Percentiles rank a stretch among this genome's conserved stretches.
Evolutionary conservation across 1,139 yeast species (phyloP).

Genomic region (Diutina rugosa): DNA sequence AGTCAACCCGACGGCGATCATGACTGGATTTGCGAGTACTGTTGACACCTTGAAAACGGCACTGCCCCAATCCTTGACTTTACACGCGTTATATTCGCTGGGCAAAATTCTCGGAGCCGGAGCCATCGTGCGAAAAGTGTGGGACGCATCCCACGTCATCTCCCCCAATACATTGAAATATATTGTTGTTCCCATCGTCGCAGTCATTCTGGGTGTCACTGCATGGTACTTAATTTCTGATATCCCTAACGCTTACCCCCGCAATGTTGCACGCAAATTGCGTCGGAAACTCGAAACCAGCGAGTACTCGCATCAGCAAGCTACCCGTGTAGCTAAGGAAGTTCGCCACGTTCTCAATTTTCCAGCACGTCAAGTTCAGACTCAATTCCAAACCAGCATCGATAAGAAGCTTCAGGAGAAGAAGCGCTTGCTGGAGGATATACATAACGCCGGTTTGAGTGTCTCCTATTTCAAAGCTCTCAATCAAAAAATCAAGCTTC

Average conservation of each 20-base stretch:
- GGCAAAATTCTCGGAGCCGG: conserved; percentile 32
- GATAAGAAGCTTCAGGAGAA: conserved; percentile 54
- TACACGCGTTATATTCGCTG: conserved; percentile 20
- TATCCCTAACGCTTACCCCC: conserved; percentile 80
- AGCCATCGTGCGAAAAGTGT: conserved; percentile 22
- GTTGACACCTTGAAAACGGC: conserved; percentile 21
- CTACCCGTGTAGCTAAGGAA: conserved; percentile 70
- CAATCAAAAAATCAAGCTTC: conserved; percentile 23
- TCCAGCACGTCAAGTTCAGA: conserved; percentile 77
- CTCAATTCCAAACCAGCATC: conserved; percentile 57
- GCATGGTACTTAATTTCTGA: conserved; percentile 59
- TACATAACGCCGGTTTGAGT: conserved; percentile 48
- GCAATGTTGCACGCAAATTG: conserved; percentile 68
- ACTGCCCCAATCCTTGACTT: conserved; percentile 25
- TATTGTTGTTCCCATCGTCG: conserved; percentile 33
- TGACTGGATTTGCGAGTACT: conserved; percentile 19
- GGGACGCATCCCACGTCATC: conserved; percentile 15
- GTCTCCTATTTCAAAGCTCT: conserved; percentile 47
- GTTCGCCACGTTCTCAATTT: conserved; percentile 68
- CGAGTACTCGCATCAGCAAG: conserved; percentile 71
- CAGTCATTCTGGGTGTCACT: conserved; percentile 30
- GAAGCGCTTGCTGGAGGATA: conserved; percentile 37
- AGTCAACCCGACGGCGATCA: conserved; percentile 22
- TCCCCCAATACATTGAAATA: conserved; percentile 19
- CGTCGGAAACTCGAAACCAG: conserved; percentile 44